phyloP scores from a whole-genome alignment of 1,284 basidiomycete genomes.

The Thecaphora frezii region DNA sequence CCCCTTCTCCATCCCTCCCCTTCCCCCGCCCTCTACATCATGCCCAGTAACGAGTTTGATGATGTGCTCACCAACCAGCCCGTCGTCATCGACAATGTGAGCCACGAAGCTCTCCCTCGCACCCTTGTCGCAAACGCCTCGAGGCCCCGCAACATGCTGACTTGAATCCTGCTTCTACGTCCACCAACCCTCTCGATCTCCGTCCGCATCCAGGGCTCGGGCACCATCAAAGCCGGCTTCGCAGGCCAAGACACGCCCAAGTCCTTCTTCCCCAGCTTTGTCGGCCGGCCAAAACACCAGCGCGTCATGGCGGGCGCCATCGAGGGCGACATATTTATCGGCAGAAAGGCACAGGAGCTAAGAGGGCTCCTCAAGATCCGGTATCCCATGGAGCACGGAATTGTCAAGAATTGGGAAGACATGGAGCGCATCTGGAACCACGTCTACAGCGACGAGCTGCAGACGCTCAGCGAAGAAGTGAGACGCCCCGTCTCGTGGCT shows the following conservation, averaged over 20 bases:
- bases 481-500: too few relatives aligned
- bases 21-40: not conserved
- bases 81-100: constrained; percentile 57
- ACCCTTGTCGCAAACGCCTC: not conserved
- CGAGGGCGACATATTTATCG: constrained; percentile 58
- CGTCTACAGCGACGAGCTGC: constrained; percentile 55
- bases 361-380: constrained; percentile 54
- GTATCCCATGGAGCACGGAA: constrained; percentile 59
- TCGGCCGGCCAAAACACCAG: constrained; percentile 56
- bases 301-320: constrained; percentile 58
- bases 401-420: constrained; percentile 58
- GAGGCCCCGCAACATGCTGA: constrained; percentile 19
- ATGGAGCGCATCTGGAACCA: constrained; percentile 59
- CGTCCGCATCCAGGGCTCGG: constrained; percentile 38
- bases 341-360: constrained; percentile 54
- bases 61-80: constrained; percentile 59
- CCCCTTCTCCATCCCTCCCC: not conserved
- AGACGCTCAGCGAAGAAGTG: constrained; percentile 55
- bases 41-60: constrained; percentile 50
- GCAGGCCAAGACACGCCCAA: constrained; percentile 57
- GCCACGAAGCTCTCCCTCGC: not conserved
- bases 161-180: too few relatives aligned
- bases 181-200: too few relatives aligned
- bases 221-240: constrained; percentile 58
- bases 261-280: constrained; percentile 56